Evolutionary conservation across 1,284 basidiomycete species (phyloP).

Genomic region (Trichosporon sp.): DNA sequence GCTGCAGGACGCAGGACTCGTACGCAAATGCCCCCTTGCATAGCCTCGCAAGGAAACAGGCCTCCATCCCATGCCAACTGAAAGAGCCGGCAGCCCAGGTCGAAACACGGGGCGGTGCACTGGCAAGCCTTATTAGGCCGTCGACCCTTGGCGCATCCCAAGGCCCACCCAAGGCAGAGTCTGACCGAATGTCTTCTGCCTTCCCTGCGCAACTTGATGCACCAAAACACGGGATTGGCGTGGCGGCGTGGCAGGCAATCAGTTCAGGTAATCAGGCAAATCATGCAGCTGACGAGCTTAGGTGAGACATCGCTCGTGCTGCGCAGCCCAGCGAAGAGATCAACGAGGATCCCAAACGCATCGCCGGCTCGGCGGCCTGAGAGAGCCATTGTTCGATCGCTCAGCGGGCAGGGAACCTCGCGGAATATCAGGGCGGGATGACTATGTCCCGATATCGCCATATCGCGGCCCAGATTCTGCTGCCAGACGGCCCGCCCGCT

Average conservation of each 20-base stretch:
- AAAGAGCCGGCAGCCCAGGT: background rate
- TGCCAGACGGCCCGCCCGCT: background rate
- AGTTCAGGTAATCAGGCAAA: background rate
- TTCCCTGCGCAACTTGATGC: background rate
- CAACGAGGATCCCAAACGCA: background rate
- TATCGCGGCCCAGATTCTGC: background rate
- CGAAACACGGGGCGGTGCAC: background rate
- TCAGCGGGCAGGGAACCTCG: background rate
- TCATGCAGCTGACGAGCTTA: background rate
- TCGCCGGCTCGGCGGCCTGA: background rate
- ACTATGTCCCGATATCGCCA: background rate
- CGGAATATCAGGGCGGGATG: background rate
- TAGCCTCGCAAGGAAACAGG: background rate
- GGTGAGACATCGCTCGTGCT: background rate
- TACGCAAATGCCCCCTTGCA: no score
- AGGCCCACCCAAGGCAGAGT: background rate
- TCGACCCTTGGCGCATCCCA: background rate
- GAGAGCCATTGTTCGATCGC: background rate
- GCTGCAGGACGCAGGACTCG: no score
- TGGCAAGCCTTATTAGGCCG: background rate
- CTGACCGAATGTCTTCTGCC: background rate
- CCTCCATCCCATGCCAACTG: background rate
- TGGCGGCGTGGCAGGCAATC: background rate
- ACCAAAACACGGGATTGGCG: background rate
- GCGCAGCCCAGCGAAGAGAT: background rate